A percentile compares a stretch with the other conserved stretches of the same genome.
Conservation (phyloP, 2,329 filamentous ascomycete genomes). For the Talaromyces sp. region DNA sequence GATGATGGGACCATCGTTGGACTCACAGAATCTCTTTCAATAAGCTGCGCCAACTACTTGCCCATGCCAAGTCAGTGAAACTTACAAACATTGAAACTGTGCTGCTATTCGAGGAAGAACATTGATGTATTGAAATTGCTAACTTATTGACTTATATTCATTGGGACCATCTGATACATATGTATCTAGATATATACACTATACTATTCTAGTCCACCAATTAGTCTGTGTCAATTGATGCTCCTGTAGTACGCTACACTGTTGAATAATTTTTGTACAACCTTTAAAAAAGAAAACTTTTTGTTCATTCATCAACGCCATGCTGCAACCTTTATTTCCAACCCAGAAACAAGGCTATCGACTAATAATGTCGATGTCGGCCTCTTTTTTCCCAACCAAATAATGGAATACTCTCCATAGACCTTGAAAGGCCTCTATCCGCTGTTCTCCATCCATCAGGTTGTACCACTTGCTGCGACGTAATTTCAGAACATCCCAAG, state of each 20-base stretch:
- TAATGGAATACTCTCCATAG: slow-evolving; percentile 55
- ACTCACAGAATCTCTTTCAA: slow-evolving; percentile 24
- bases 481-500: slow-evolving; percentile 49
- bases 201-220: not conserved
- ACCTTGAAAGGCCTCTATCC: slow-evolving; percentile 50
- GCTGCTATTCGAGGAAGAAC: too few species aligned
- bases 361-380: not conserved
- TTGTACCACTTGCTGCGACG: slow-evolving; percentile 56
- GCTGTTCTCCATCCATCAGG: slow-evolving; percentile 48
- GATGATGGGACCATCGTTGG: slow-evolving; percentile 19
- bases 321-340: not conserved
- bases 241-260: not conserved
- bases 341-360: not conserved
- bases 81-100: too few species aligned
- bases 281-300: not conserved
- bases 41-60: not conserved
- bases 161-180: not conserved
- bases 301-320: not conserved
- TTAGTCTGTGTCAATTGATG: not conserved
- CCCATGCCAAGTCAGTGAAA: too few species aligned
- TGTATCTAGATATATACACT: not conserved
- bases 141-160: not conserved
- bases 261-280: not conserved
- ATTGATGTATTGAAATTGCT: too few species aligned
- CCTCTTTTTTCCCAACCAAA: slow-evolving; percentile 34